Percentiles rank a stretch among this genome's conserved stretches.
These are phyloP conservation scores for Conringia planisiliqua DNA, from an alignment of 345 rosid genomes.

Conservation along the genomic window DNA sequence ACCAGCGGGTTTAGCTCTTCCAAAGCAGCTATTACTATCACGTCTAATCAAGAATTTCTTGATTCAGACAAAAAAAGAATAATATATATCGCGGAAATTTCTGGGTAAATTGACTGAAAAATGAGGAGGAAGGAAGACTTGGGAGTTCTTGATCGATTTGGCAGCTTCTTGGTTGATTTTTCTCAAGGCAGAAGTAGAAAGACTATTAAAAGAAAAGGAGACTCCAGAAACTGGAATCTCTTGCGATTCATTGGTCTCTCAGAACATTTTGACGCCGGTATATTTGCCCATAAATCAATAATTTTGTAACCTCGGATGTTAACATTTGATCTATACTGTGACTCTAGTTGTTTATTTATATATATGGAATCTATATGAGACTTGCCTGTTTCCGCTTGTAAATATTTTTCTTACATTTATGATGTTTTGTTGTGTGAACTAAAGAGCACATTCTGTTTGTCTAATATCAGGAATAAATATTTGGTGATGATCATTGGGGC, in stretches of 20 bases:
- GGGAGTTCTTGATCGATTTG: not conserved
- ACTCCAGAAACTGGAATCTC: not conserved
- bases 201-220: not conserved
- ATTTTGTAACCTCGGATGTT: not conserved
- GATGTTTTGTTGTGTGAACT: not conserved
- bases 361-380: not conserved
- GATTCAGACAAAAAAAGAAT: constrained; percentile 8
- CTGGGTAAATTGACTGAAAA: not conserved
- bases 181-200: not conserved
- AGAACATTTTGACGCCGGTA: not conserved
- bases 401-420: not conserved
- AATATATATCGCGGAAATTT: not conserved
- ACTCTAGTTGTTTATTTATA: not conserved
- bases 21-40: not conserved
- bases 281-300: not conserved
- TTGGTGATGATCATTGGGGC: not conserved
- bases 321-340: not conserved
- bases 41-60: not conserved
- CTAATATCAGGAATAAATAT: not conserved
- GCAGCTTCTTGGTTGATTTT: constrained; percentile 14
- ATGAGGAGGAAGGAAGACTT: not conserved
- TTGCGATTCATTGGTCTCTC: constrained; percentile 7
- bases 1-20: constrained; percentile 37
- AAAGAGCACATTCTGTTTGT: not conserved
- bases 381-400: not conserved